Conservation (phyloP, 108 stramenopile species). For the Aureococcus anophagefferens region DNA sequence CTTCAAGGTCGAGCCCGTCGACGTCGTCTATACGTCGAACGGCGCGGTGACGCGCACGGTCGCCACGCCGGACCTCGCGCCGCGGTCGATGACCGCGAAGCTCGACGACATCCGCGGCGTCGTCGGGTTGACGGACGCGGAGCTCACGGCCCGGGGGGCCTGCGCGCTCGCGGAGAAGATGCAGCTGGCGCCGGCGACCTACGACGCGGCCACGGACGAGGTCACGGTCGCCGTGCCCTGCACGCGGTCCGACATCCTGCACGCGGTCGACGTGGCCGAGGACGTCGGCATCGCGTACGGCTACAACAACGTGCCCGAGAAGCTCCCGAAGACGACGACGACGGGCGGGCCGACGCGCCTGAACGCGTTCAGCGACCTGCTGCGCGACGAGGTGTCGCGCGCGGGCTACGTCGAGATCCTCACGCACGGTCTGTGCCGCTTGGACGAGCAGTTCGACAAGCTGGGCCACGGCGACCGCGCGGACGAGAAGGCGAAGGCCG, state of each 20-base stretch:
- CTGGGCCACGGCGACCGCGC: slow-evolving; percentile 48
- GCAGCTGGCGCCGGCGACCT: slow-evolving; percentile 79
- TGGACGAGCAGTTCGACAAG: slow-evolving; percentile 81
- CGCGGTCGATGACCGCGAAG: slow-evolving; percentile 44
- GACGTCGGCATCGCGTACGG: slow-evolving; percentile 98
- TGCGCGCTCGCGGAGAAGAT: slow-evolving; percentile 82
- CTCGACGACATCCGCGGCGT: slow-evolving; percentile 26
- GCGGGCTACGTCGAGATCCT: slow-evolving; percentile 86
- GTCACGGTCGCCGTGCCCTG: slow-evolving; percentile 83
- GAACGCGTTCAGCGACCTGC: slow-evolving; percentile 78
- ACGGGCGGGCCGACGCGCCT: slow-evolving; percentile 75
- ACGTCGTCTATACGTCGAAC: slow-evolving; percentile 67
- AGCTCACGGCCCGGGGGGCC: slow-evolving; percentile 62
- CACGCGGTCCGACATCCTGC: slow-evolving; percentile 90
- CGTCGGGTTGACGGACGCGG: slow-evolving; percentile 24
- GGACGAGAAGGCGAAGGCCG: slow-evolving; percentile 48
- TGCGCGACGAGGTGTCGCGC: slow-evolving; percentile 87
- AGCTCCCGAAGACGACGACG: slow-evolving; percentile 66
- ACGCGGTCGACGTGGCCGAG: slow-evolving; percentile 94
- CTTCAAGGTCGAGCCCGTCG: slow-evolving; percentile 82
- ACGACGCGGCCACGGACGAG: slow-evolving; percentile 28
- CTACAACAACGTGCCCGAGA: slow-evolving; percentile 92
- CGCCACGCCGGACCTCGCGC: neutral
- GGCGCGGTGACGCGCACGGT: slow-evolving; percentile 17
- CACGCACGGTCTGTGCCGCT: slow-evolving; percentile 78